These are phyloP conservation scores for Aspergillus spinulosporus DNA, from an alignment of 2,329 filamentous ascomycete genomes.

Conservation along the genomic window DNA sequence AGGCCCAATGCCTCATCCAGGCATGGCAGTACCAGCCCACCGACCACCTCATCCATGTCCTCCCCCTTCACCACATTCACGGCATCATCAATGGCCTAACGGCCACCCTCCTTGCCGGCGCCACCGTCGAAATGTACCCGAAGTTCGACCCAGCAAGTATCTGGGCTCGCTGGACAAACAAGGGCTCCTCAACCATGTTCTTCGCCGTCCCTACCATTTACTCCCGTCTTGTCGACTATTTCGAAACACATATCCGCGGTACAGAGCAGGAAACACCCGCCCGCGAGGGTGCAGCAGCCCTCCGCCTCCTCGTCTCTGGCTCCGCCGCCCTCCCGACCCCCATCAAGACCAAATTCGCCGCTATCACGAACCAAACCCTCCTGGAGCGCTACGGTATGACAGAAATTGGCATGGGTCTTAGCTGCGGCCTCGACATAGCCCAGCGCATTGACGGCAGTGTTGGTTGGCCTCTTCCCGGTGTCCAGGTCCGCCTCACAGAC, in stretches of 20 bases:
- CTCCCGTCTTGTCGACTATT: slow-evolving; percentile 50
- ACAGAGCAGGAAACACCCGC: slow-evolving; percentile 36
- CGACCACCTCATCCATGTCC: slow-evolving; percentile 52
- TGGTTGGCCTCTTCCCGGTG: slow-evolving; percentile 50
- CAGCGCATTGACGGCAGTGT: slow-evolving; percentile 51
- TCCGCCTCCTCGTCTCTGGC: slow-evolving; percentile 45
- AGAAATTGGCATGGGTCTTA: slow-evolving; percentile 52
- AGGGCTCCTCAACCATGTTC: slow-evolving; percentile 49
- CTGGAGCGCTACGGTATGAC: slow-evolving; percentile 54
- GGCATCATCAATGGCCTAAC: slow-evolving; percentile 54
- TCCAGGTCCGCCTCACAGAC: slow-evolving; percentile 49
- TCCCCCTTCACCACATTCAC: slow-evolving; percentile 54
- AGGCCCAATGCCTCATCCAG: slow-evolving; percentile 32
- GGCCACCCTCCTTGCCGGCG: slow-evolving; percentile 49
- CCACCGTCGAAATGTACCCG: slow-evolving; percentile 51
- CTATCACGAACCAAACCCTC: slow-evolving; percentile 45
- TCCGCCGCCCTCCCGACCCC: slow-evolving; percentile 46
- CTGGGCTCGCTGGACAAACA: slow-evolving; percentile 49
- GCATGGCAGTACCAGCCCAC: slow-evolving; percentile 34
- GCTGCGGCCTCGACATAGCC: slow-evolving; percentile 45
- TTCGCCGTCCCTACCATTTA: slow-evolving; percentile 56
- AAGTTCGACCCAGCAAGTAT: slow-evolving; percentile 47
- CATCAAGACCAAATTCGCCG: slow-evolving; percentile 42
- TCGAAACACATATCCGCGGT: slow-evolving; percentile 40
- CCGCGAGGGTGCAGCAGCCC: slow-evolving; percentile 34